phyloP scores from a whole-genome alignment of 2,329 filamentous ascomycete genomes.

The Intubia oerlemansii region DNA sequence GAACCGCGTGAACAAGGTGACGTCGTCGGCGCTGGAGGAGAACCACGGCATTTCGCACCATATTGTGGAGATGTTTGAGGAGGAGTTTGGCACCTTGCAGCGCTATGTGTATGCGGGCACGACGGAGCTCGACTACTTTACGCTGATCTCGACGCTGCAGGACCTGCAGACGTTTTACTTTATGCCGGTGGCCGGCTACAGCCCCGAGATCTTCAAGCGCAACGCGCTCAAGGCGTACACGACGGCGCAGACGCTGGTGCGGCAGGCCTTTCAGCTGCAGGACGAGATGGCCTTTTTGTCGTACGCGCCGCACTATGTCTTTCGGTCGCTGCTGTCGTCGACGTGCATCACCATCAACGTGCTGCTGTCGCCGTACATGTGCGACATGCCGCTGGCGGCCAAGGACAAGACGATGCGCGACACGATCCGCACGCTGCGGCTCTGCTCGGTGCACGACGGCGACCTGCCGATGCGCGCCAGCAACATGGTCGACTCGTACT shows the following conservation, averaged over 20 bases:
- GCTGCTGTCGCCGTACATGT: constrained; percentile 21
- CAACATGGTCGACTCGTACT: constrained; percentile 27
- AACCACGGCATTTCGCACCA: constrained; percentile 23
- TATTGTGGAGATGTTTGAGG: constrained; percentile 25
- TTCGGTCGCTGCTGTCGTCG: constrained; percentile 24
- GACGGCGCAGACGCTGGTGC: constrained; percentile 24
- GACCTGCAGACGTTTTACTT: constrained; percentile 33
- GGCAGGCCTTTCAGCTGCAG: constrained; percentile 21
- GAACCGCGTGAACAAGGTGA: constrained; percentile 25
- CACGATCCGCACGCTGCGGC: constrained; percentile 16
- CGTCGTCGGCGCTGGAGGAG: constrained; percentile 24
- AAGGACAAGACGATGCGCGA: constrained; percentile 14
- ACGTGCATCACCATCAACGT: constrained; percentile 23
- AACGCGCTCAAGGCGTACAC: constrained; percentile 24
- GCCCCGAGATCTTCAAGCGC: constrained; percentile 18
- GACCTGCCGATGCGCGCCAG: constrained; percentile 25
- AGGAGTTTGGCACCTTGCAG: constrained; percentile 27
- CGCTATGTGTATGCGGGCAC: constrained; percentile 23
- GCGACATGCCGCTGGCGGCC: constrained; percentile 11
- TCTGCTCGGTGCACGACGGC: constrained; percentile 24
- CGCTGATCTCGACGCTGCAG: constrained; percentile 25
- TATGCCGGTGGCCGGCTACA: constrained; percentile 19
- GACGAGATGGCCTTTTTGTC: constrained; percentile 17
- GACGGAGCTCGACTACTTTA: constrained; percentile 25
- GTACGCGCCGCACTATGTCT: constrained; percentile 28